phyloP scores from a whole-genome alignment of 2,329 filamentous ascomycete species.

The Colletotrichum siamense region DNA sequence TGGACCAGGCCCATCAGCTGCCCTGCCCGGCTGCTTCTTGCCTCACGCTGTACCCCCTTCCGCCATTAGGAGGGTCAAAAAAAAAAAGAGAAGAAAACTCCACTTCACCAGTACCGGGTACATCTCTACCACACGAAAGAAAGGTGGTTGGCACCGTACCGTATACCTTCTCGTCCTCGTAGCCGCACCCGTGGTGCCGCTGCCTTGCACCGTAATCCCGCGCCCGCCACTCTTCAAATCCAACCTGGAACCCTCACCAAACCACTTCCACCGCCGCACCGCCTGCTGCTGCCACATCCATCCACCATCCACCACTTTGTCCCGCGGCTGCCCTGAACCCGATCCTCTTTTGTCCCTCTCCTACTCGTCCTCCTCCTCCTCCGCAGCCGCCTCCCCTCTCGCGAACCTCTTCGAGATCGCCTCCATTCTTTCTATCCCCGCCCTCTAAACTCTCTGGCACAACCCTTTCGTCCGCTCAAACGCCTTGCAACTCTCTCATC shows the following conservation, averaged over 20 bases:
- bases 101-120: background rate
- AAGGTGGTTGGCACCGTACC: background rate
- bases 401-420: background rate
- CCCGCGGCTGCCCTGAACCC: background rate
- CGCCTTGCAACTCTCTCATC: background rate
- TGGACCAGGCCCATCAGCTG: background rate
- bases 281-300: background rate
- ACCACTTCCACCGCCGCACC: background rate
- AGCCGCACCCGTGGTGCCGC: background rate
- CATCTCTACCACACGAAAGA: background rate
- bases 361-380: background rate
- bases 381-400: background rate
- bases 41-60: background rate
- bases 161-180: background rate
- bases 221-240: slow-evolving; percentile 15
- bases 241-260: slow-evolving; percentile 4
- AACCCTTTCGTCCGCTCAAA: background rate
- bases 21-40: background rate
- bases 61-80: background rate
- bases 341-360: background rate
- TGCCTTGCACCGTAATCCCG: background rate
- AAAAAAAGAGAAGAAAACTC: background rate
- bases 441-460: background rate
- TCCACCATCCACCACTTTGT: background rate
- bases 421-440: background rate